phyloP scores from a whole-genome alignment of 1,139 yeast species.

The Lodderomyces theae region DNA sequence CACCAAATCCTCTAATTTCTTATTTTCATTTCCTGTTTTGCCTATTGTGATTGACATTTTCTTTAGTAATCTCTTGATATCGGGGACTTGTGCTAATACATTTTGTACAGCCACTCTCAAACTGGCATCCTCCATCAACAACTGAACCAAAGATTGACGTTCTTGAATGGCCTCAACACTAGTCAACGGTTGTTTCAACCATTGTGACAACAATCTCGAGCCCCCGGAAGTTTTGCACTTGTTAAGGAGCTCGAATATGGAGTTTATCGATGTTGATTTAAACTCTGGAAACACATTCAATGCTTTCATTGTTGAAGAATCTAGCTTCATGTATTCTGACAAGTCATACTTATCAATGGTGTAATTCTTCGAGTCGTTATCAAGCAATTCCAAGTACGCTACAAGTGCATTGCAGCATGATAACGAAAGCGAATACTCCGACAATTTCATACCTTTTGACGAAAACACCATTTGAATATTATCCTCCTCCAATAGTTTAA shows the following conservation, averaged over 20 bases:
- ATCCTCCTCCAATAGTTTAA: slow-evolving; percentile 53
- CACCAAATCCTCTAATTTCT: slow-evolving; percentile 81
- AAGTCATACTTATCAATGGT: slow-evolving; percentile 66
- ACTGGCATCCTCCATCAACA: slow-evolving; percentile 66
- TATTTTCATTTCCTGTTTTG: slow-evolving; percentile 37
- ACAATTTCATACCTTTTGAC: slow-evolving; percentile 50
- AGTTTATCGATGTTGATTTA: slow-evolving; percentile 44
- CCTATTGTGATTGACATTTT: slow-evolving; percentile 50
- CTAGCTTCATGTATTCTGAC: slow-evolving; percentile 79
- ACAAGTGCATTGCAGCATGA: slow-evolving; percentile 62
- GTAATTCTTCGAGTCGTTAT: slow-evolving; percentile 46
- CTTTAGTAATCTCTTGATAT: slow-evolving; percentile 69
- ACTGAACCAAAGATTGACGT: slow-evolving; percentile 72
- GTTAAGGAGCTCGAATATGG: slow-evolving; percentile 79
- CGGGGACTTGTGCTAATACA: slow-evolving; percentile 74
- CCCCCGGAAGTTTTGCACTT: slow-evolving; percentile 88
- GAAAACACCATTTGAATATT: slow-evolving; percentile 55
- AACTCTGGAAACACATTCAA: slow-evolving; percentile 74
- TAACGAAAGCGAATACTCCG: slow-evolving; percentile 33
- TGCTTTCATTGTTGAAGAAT: slow-evolving; percentile 85
- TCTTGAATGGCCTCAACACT: slow-evolving; percentile 54
- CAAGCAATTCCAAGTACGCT: slow-evolving; percentile 58
- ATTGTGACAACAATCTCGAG: slow-evolving; percentile 77
- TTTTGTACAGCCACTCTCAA: slow-evolving; percentile 69
- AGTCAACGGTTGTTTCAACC: slow-evolving; percentile 94